Evolutionary conservation across 345 rosid genomes (phyloP), one percentile per base, ranked within the genome.

Genomic region (Orychophragmus violaceus): DNA sequence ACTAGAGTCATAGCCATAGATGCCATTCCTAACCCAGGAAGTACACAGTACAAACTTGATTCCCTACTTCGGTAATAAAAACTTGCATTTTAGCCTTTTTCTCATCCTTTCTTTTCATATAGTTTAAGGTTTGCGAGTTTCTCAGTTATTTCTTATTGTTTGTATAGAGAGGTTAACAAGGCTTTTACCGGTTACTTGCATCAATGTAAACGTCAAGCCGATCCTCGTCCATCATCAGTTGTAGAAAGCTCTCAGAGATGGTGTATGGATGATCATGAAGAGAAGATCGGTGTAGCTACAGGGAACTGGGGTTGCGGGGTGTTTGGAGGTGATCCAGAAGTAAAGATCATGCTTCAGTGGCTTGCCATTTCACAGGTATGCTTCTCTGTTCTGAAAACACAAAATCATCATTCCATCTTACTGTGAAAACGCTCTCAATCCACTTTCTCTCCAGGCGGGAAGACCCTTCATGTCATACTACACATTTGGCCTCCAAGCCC

Each of bases 281-380:
- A 46, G 27, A 46, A 66, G 56, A 32, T 66, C 12, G 89, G 92
- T 65, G 78, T 94, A 62, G 99, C 79, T 17, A 90, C 96, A 0
- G 99, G 99, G 51, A 94, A 90, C 75, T 90, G 99, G 97, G 97
- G 99, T 3, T 90, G 97, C 55, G 99, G 99, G 70, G 96, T 80
- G 59, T 93, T 90, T 82, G 95, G 99, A 57, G 99, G 97, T 61
- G 99, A 93, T 77, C 90, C 93, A 45, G 86, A 88, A 69, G 65
- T 94, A 13, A 94, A 94, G 56, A 53, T 24, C 44, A 74, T 74
- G 77, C 57, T 74, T 60, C 69, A 67, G 2, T 74, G 77, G 73
- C 73, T 74, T 42, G 77, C 77, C 25, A 12, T 35, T 53, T 74
- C 77, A 33, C 77, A 74, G 68, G 77, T 36, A 59, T 17, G 10